phyloP scores from a whole-genome alignment of 495 filamentous ascomycete species.

The Choiromyces venosus region DNA sequence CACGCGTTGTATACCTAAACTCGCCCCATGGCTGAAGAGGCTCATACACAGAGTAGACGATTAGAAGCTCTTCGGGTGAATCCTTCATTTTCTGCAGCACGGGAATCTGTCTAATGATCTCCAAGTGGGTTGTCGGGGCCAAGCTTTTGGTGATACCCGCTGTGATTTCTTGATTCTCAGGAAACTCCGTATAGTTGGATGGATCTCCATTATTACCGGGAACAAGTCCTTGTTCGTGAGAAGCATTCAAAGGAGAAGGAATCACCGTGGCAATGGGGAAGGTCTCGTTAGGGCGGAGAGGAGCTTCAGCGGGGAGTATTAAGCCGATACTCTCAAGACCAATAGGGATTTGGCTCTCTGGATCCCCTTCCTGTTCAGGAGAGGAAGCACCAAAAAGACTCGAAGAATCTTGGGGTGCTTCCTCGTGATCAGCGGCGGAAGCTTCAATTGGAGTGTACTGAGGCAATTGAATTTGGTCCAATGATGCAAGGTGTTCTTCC shows the following conservation, averaged over 20 bases:
- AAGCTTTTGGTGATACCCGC: neutral
- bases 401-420: neutral
- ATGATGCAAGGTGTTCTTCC: neutral
- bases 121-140: neutral
- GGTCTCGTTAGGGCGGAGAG: neutral
- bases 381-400: neutral
- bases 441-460: neutral
- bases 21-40: conserved; percentile 17
- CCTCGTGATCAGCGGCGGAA: neutral
- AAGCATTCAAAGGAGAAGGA: neutral
- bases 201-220: neutral
- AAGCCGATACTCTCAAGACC: neutral
- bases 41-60: conserved; percentile 19
- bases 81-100: neutral
- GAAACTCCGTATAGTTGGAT: neutral
- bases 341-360: neutral
- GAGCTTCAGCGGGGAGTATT: neutral
- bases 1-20: conserved; percentile 19
- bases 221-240: neutral
- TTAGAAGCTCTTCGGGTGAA: neutral
- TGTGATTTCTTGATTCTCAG: neutral
- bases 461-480: neutral
- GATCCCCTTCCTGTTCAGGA: neutral
- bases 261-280: neutral
- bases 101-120: neutral